Conservation (phyloP, 345 rosid genomes). For the Melastoma malabathricum region DNA sequence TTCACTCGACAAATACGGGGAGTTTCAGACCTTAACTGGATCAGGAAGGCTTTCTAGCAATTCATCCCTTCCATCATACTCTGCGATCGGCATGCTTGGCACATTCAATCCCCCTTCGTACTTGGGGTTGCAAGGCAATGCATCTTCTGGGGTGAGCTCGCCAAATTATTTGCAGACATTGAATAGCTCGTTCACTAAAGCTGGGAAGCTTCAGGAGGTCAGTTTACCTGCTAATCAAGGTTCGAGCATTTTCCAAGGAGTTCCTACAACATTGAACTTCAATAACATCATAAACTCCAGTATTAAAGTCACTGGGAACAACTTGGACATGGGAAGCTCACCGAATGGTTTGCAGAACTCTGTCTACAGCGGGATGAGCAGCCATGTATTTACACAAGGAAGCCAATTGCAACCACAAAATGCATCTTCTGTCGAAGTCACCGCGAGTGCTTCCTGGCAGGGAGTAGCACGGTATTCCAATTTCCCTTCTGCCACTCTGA, state of each 20-base stretch:
- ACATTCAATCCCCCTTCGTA: slow-evolving; percentile 51
- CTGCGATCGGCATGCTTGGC: slow-evolving; percentile 50
- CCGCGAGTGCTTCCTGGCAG: too few species aligned
- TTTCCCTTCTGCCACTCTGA: slow-evolving; percentile 16
- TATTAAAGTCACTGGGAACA: slow-evolving; percentile 19
- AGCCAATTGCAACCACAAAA: slow-evolving; percentile 21
- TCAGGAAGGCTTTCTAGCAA: slow-evolving; percentile 33
- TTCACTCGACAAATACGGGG: slow-evolving; percentile 23
- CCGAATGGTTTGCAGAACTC: slow-evolving; percentile 28
- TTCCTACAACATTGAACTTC: slow-evolving; percentile 51
- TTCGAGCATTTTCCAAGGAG: slow-evolving; percentile 50
- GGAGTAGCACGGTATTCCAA: too few species aligned
- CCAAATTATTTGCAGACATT: slow-evolving; percentile 22
- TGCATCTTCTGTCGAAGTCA: not conserved
- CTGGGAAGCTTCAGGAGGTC: slow-evolving; percentile 35
- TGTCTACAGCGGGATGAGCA: slow-evolving; percentile 26
- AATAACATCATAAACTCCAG: slow-evolving; percentile 18
- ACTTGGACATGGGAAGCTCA: slow-evolving; percentile 14
- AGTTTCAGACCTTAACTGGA: slow-evolving; percentile 34
- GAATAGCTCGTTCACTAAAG: slow-evolving; percentile 19
- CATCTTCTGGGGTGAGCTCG: slow-evolving; percentile 38
- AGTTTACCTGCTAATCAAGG: slow-evolving; percentile 23
- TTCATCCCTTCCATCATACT: slow-evolving; percentile 34
- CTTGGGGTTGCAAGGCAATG: slow-evolving; percentile 44
- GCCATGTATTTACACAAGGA: slow-evolving; percentile 33